phyloP scores from a whole-genome alignment of 805 yeast genomes.

The Maudiozyma serrabonitensis region DNA sequence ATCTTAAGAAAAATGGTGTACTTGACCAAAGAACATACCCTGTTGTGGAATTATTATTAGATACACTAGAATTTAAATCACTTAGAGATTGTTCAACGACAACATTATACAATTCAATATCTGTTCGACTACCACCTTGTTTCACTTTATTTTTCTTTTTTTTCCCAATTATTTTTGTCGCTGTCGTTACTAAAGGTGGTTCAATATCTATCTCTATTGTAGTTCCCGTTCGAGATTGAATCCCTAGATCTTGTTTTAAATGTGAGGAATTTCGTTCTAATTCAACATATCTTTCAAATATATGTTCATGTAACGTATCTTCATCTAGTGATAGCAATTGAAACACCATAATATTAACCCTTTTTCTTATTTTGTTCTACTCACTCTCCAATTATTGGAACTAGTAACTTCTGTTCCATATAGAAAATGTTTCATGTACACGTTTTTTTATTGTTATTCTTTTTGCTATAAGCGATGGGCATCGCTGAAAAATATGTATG shows the following conservation, averaged over 20 bases:
- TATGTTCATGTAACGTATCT: conserved; percentile 23
- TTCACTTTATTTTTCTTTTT: not conserved
- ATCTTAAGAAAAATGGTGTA: conserved; percentile 25
- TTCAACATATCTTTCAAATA: conserved; percentile 24
- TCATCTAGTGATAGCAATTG: conserved; percentile 11
- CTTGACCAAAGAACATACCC: conserved; percentile 31
- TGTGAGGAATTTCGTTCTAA: conserved; percentile 12
- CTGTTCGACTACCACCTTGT: not conserved
- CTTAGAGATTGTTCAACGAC: conserved; percentile 23
- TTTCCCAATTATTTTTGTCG: not conserved
- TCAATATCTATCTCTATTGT: conserved; percentile 17
- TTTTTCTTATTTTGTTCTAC: not conserved
- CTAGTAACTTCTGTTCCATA: too few relatives aligned
- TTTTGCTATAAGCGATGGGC: not conserved
- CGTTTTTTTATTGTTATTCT: not conserved
- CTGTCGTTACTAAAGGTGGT: conserved; percentile 6
- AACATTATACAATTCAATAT: conserved; percentile 13
- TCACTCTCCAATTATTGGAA: not conserved
- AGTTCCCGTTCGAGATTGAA: conserved; percentile 10
- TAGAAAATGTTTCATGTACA: too few relatives aligned
- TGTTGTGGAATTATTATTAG: conserved; percentile 29
- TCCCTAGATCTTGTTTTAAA: conserved; percentile 28
- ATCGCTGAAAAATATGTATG: conserved; percentile 8
- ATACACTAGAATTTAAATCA: conserved; percentile 19
- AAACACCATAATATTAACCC: conserved; percentile 4